Conservation (phyloP, 108 stramenopile genomes). For the Epipyxis sp. region DNA sequence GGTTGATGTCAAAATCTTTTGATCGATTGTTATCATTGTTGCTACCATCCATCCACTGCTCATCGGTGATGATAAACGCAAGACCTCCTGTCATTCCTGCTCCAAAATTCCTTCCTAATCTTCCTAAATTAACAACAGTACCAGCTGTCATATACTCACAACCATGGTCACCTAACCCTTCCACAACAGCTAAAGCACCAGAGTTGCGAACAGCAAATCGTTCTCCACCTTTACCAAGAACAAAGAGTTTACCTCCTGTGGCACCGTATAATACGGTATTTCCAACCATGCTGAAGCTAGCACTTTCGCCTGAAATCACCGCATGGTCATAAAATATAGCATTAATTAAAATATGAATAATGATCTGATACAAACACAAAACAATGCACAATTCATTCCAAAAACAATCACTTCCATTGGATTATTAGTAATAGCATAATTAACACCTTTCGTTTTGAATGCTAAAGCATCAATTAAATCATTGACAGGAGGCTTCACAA, state of each 20-base stretch:
- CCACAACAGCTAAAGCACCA: conserved; percentile 45
- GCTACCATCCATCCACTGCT: not conserved
- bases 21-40: no score
- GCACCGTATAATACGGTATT: conserved; percentile 56
- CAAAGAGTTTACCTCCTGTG: conserved; percentile 47
- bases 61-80: conserved; percentile 33
- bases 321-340: no score
- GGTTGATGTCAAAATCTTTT: no score
- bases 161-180: conserved; percentile 49
- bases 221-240: conserved; percentile 46
- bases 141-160: conserved; percentile 55
- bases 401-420: no score
- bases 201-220: conserved; percentile 54
- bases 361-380: no score
- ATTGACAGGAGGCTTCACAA: conserved; percentile 37
- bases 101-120: conserved; percentile 45
- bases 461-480: not conserved
- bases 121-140: conserved; percentile 41
- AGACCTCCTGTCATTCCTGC: conserved; percentile 52
- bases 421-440: no score
- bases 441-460: not conserved
- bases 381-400: no score
- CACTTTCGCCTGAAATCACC: no score
- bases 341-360: no score
- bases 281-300: no score